A percentile compares a stretch with the other conserved stretches of the same genome.
Evolutionary conservation across 257 asterid species (phyloP).

Genomic region (Solanum sitiens): DNA sequence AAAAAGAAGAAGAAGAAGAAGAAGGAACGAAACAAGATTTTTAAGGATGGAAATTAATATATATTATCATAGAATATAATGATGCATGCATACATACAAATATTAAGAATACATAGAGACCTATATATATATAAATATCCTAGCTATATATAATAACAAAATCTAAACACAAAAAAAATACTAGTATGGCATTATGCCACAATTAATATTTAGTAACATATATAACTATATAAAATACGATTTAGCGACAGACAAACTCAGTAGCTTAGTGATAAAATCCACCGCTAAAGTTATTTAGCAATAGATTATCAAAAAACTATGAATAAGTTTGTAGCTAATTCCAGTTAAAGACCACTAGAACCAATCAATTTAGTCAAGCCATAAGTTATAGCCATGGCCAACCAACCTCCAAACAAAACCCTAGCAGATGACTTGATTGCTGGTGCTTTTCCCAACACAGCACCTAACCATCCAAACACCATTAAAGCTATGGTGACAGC

Average conservation of each 20-base stretch:
- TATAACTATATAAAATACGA: not conserved
- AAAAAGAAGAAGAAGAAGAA: not conserved
- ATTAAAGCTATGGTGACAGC: constrained; percentile 54
- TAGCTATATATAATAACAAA: not conserved
- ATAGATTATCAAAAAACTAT: not conserved
- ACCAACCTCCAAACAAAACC: constrained; percentile 80
- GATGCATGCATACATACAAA: not conserved
- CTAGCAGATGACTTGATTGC: constrained; percentile 38
- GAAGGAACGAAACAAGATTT: not conserved
- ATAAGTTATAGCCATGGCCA: constrained; percentile 74
- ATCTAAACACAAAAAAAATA: not conserved
- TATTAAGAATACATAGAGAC: not conserved
- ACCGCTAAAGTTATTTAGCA: not conserved
- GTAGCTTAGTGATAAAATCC: not conserved
- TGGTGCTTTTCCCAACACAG: constrained; percentile 54
- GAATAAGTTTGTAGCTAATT: not conserved
- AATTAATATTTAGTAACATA: not conserved
- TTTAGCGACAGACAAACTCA: not conserved
- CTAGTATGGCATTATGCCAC: not conserved
- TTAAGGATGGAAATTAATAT: not conserved
- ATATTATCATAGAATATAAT: not conserved
- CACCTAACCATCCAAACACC: constrained; percentile 69
- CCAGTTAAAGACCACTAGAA: constrained; percentile 25
- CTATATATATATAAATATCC: not conserved
- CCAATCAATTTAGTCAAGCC: constrained; percentile 78